Base-by-base conservation (phyloP, 129 eudicot species). In the Flaveria brownii region DNA sequence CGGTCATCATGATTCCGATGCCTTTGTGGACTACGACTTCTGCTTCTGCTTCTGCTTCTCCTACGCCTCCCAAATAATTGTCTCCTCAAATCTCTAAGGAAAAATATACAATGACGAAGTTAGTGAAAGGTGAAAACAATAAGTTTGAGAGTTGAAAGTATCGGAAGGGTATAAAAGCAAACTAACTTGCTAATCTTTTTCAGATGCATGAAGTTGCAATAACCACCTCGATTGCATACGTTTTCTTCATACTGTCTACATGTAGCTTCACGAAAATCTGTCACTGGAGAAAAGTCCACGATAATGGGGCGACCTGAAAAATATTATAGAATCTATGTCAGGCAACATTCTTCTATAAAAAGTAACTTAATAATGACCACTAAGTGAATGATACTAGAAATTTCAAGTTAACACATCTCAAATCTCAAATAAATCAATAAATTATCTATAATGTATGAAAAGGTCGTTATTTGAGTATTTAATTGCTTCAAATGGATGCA, bases 221-320 rank as follows among this genome's bases (percentile, higher is more conserved):
- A 94, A 56, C 99, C 99, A 76, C 99, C 99, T 65, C 99, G 88
- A 69, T 89, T 91, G 84, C 99, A 94, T 60, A 87, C 96, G 66
- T 94, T 89, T 85, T 94, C 99, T 73, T 95, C 99, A 51, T 95
- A 95, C 76, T 95, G 97, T 76, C 97, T 83, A 73, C 99, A 95
- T 9, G 99, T 95, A 57, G 97, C 99, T 79, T 95, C 99, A 76
- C 99, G 97, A 42, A 94, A 94, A 77, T 94, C 99, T 12, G 99
- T 94, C 78, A 94, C 99, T 4, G 99, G 99, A 43, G 97, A 94
- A 76, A 88, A 94, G 83, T 94, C 99, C 66, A 90, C 96, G 41
- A 94, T 94, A 41, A 94, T 94, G 13, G 99, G 99, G 36, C 96
- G 97, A 36, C 98, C 98, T 94, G 77, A 45, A 78, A 54, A 39